phyloP scores from a whole-genome alignment of 768 basidiomycete genomes.

The Kondoa subrosea region DNA sequence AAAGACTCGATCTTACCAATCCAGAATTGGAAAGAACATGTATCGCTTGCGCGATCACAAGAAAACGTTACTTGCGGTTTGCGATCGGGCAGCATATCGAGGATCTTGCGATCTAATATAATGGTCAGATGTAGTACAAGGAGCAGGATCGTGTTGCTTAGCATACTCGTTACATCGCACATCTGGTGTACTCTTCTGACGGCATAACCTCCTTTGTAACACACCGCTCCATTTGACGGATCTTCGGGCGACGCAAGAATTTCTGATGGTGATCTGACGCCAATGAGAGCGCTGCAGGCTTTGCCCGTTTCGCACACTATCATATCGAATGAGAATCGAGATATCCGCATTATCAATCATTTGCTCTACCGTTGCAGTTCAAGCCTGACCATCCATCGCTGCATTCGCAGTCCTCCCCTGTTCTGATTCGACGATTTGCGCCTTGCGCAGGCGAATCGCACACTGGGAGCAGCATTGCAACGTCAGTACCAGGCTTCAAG shows the following conservation, averaged over 20 bases:
- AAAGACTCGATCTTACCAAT: conserved; percentile 85
- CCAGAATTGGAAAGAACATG: conserved; percentile 97
- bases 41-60: conserved; percentile 48
- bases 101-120: conserved; percentile 66
- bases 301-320: conserved; percentile 70
- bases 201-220: conserved; percentile 80
- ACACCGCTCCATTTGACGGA: conserved; percentile 58
- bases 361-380: conserved; percentile 72
- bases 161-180: conserved; percentile 92
- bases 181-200: conserved; percentile 94
- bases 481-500: too few species aligned
- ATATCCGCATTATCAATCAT: neutral
- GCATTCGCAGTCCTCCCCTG: conserved; percentile 63
- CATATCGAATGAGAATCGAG: neutral
- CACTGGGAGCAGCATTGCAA: too few species aligned
- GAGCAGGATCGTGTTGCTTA: neutral
- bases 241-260: conserved; percentile 29
- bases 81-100: conserved; percentile 77
- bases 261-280: conserved; percentile 20
- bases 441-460: conserved; percentile 91
- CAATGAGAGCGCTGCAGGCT: conserved; percentile 63
- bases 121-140: too few species aligned
- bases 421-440: conserved; percentile 59
- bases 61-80: conserved; percentile 94
- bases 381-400: conserved; percentile 89